A percentile compares a stretch with the other conserved stretches of the same genome.
Evolutionary conservation across 2,329 filamentous ascomycete genomes (phyloP).

Genomic region (Drechslerella stenobrocha): DNA sequence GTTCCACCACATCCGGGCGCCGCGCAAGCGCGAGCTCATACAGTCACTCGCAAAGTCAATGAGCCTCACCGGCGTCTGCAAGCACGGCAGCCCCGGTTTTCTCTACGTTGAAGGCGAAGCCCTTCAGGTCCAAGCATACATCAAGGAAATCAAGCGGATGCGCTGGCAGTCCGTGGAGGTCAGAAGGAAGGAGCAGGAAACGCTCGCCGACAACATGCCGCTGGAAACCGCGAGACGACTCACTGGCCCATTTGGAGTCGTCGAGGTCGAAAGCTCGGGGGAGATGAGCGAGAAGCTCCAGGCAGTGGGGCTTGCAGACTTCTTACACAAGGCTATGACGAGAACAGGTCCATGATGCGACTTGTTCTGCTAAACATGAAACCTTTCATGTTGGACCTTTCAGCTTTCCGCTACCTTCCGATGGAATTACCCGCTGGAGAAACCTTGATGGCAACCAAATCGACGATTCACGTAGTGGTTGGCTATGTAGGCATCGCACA

Average conservation of each 20-base stretch:
- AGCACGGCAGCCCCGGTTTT: slow-evolving; percentile 38
- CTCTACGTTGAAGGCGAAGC: slow-evolving; percentile 43
- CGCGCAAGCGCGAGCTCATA: slow-evolving; percentile 25
- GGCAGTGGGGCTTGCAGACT: slow-evolving; percentile 27
- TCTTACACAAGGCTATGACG: slow-evolving; percentile 37
- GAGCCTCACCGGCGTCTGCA: slow-evolving; percentile 37
- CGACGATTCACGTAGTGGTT: background rate
- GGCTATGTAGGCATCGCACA: background rate
- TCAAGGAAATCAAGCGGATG: slow-evolving; percentile 43
- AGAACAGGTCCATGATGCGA: slow-evolving; percentile 3
- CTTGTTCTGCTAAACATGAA: background rate
- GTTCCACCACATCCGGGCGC: slow-evolving; percentile 41
- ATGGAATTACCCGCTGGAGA: background rate
- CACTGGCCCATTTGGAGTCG: slow-evolving; percentile 21
- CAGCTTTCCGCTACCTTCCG: background rate
- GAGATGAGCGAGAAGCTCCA: slow-evolving; percentile 37
- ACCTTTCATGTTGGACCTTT: background rate
- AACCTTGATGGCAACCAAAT: background rate
- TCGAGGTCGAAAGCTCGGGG: slow-evolving; percentile 35
- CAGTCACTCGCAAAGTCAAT: slow-evolving; percentile 25
- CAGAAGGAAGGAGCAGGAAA: slow-evolving; percentile 20
- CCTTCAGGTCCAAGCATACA: slow-evolving; percentile 14
- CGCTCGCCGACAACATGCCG: background rate
- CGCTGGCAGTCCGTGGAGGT: slow-evolving; percentile 45
- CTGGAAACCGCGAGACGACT: slow-evolving; percentile 9